These are phyloP conservation scores for Penicillium tannophilum DNA, from an alignment of 495 filamentous ascomycete species.

Conservation along the genomic window DNA sequence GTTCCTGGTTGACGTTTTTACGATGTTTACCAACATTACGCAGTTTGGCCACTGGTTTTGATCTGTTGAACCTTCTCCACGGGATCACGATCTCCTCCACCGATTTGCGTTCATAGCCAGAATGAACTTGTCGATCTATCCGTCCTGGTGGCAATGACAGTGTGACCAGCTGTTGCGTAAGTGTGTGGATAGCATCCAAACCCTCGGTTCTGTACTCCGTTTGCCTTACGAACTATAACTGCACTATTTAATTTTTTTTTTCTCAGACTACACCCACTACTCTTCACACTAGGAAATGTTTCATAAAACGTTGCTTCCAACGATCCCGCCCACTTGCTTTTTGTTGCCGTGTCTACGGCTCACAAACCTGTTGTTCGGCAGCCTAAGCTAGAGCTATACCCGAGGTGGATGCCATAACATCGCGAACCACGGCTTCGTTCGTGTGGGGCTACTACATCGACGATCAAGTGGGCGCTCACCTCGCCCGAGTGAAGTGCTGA, in stretches of 20 bases:
- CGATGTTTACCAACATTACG: not conserved
- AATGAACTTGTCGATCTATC: not conserved
- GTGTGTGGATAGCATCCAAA: not conserved
- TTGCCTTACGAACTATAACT: not conserved
- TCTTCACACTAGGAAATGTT: not conserved
- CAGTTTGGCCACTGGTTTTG: not conserved
- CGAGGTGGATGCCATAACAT: conserved; percentile 9
- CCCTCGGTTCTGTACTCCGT: not conserved
- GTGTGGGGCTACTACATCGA: conserved; percentile 11
- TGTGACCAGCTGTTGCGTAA: not conserved
- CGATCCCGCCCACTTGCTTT: not conserved
- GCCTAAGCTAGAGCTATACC: not conserved
- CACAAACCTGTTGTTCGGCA: conserved; percentile 14
- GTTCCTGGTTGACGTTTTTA: not conserved
- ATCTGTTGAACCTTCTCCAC: not conserved
- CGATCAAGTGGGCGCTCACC: conserved; percentile 6
- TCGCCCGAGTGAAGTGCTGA: conserved; percentile 3
- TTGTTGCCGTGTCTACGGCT: not conserved
- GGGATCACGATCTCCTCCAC: conserved; percentile 4
- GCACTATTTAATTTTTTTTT: not conserved
- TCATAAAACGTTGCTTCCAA: not conserved
- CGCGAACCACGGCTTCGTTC: conserved; percentile 1
- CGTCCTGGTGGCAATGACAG: conserved; percentile 7
- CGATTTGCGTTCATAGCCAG: not conserved
- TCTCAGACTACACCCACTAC: not conserved